These are phyloP conservation scores for Psidium guajava DNA, from an alignment of 345 rosid genomes.

Conservation along the genomic window DNA sequence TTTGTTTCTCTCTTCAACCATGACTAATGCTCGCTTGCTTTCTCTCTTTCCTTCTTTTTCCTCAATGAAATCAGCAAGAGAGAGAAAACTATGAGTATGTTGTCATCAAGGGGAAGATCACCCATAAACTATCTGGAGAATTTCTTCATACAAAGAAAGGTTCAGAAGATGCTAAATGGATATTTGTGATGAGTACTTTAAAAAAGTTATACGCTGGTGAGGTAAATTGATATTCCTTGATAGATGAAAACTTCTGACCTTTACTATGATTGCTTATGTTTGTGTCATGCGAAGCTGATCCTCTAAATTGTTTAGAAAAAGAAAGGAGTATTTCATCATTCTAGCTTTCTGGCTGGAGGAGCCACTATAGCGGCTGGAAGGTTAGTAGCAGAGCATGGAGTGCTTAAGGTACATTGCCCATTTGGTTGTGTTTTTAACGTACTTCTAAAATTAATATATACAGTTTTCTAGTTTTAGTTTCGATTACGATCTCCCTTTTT, in stretches of 20 bases:
- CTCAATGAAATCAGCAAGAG: constrained; percentile 56
- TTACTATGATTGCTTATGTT: background rate
- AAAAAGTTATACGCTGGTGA: constrained; percentile 63
- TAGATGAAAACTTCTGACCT: background rate
- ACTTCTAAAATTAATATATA: background rate
- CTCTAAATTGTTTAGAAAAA: constrained; percentile 36
- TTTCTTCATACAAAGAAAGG: constrained; percentile 43
- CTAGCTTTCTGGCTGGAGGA: constrained; percentile 97
- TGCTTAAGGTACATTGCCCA: constrained; percentile 44
- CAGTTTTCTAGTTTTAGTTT: background rate
- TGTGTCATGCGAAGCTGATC: background rate
- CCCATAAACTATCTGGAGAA: constrained; percentile 44
- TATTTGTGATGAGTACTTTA: constrained; percentile 80
- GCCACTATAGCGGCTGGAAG: constrained; percentile 89
- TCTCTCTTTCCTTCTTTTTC: background rate
- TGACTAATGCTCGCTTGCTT: background rate
- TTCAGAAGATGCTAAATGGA: constrained; percentile 54
- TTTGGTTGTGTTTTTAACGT: background rate
- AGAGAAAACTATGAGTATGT: constrained; percentile 65
- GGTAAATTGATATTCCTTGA: constrained; percentile 25
- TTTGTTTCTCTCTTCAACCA: background rate
- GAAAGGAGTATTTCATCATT: constrained; percentile 93
- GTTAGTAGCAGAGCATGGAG: constrained; percentile 51
- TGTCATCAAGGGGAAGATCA: constrained; percentile 49
- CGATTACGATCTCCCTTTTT: background rate